These are phyloP conservation scores for Jamesozyma rosinii DNA, from an alignment of 805 yeast genomes.

Conservation along the genomic window DNA sequence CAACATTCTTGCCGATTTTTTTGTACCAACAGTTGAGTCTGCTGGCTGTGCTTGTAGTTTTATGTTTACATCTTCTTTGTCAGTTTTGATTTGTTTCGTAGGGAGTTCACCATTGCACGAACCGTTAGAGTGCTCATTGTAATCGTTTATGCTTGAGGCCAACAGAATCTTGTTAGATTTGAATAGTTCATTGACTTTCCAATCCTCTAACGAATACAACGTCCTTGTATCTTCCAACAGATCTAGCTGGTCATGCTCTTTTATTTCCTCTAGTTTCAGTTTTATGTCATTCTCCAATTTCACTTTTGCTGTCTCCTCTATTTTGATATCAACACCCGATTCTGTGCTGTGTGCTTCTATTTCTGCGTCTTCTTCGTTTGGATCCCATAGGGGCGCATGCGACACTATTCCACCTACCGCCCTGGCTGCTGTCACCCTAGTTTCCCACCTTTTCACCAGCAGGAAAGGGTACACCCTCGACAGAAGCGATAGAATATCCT, in stretches of 20 bases:
- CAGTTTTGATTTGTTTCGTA: constrained; percentile 10
- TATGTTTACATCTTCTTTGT: constrained; percentile 9
- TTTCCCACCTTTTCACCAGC: constrained; percentile 84
- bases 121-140: constrained; percentile 5
- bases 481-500: constrained; percentile 70
- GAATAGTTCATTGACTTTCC: constrained; percentile 25
- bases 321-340: not conserved
- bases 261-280: constrained; percentile 25
- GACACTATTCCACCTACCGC: constrained; percentile 90
- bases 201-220: constrained; percentile 16
- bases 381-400: constrained; percentile 77
- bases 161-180: constrained; percentile 23
- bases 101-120: constrained; percentile 6
- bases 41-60: constrained; percentile 5
- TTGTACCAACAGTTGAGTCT: constrained; percentile 5
- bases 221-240: constrained; percentile 19
- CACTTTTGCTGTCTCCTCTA: constrained; percentile 19
- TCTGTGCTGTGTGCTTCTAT: constrained; percentile 6
- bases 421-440: constrained; percentile 86
- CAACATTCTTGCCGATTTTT: constrained; percentile 64
- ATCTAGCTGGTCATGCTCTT: constrained; percentile 15
- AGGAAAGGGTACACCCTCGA: constrained; percentile 89
- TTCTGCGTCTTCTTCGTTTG: constrained; percentile 40
- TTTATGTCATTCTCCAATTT: constrained; percentile 29
- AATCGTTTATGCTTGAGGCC: constrained; percentile 22